Conservation (phyloP, 495 filamentous ascomycete genomes). For the Bacidia gigantensis region DNA sequence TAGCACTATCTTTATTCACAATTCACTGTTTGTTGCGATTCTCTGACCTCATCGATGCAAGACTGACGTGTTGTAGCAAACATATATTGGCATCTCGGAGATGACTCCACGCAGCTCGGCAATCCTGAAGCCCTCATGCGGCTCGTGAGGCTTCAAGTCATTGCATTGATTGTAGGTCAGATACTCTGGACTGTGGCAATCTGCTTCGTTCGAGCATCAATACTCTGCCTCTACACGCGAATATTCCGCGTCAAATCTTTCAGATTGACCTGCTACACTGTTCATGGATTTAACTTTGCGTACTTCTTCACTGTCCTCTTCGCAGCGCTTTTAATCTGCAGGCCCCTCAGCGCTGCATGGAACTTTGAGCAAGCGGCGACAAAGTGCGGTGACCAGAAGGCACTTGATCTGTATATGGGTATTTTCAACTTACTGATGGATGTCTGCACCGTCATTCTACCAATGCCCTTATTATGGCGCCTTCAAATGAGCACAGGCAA, state of each 20-base stretch:
- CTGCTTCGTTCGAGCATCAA: constrained; percentile 26
- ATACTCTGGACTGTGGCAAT: constrained; percentile 19
- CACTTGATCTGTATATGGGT: constrained; percentile 23
- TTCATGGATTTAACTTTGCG: constrained; percentile 13
- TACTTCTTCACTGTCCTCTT: constrained; percentile 16
- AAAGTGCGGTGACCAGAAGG: constrained; percentile 21
- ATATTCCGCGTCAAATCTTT: constrained; percentile 25
- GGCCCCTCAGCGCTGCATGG: constrained; percentile 24
- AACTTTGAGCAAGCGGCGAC: constrained; percentile 13
- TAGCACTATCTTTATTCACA: constrained; percentile 4
- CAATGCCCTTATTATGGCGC: constrained; percentile 32
- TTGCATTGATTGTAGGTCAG: constrained; percentile 11
- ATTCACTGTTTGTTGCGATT: constrained; percentile 6
- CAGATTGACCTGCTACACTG: constrained; percentile 23
- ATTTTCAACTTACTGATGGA: constrained; percentile 25
- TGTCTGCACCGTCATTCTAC: constrained; percentile 27
- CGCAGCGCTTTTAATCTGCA: constrained; percentile 23
- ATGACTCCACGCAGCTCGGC: constrained; percentile 3
- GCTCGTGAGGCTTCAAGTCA: constrained; percentile 4
- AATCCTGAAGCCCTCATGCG: constrained; percentile 2
- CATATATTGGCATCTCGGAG: constrained; percentile 10
- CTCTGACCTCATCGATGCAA: background rate
- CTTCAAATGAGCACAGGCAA: constrained; percentile 26
- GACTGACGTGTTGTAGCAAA: background rate
- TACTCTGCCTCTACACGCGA: constrained; percentile 32